A percentile compares a stretch with the other conserved stretches of the same genome.
Conservation (phyloP, 306 rosid species). For the Casuarina cunninghamiana region DNA sequence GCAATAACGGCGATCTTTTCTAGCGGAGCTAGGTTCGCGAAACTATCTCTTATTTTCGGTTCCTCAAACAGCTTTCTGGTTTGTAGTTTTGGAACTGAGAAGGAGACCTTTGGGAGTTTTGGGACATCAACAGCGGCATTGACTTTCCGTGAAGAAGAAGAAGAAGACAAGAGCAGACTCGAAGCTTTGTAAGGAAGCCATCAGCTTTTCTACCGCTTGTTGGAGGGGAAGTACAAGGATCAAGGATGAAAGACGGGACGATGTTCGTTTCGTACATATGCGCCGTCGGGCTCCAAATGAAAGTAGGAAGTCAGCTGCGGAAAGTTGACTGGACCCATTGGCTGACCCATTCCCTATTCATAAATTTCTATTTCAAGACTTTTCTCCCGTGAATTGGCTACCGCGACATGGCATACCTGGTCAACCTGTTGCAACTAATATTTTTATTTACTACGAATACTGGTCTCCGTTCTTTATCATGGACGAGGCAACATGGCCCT, state of each 20-base stretch:
- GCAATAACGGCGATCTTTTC: neutral
- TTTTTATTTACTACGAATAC: too few species aligned
- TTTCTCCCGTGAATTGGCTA: neutral
- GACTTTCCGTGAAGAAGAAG: too few species aligned
- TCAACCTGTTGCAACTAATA: too few species aligned
- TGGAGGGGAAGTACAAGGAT: neutral
- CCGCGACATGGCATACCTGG: neutral
- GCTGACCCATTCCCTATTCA: conserved; percentile 9
- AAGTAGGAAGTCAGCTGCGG: conserved; percentile 35
- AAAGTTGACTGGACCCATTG: neutral
- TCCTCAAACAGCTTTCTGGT: too few species aligned
- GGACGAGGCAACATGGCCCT: too few species aligned
- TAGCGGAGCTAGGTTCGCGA: conserved; percentile 32
- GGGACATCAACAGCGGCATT: too few species aligned
- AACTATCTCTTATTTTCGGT: conserved; percentile 6
- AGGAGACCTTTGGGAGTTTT: too few species aligned
- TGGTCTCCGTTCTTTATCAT: too few species aligned
- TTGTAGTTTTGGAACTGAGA: too few species aligned
- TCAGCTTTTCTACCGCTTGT: neutral
- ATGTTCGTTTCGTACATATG: conserved; percentile 1
- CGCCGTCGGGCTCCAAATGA: neutral
- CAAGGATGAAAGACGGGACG: neutral
- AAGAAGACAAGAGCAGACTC: too few species aligned
- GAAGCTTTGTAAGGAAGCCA: neutral
- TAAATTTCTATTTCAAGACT: neutral